These are phyloP conservation scores for Metarhizium humberi DNA, from an alignment of 2,329 filamentous ascomycete species.

Conservation along the genomic window DNA sequence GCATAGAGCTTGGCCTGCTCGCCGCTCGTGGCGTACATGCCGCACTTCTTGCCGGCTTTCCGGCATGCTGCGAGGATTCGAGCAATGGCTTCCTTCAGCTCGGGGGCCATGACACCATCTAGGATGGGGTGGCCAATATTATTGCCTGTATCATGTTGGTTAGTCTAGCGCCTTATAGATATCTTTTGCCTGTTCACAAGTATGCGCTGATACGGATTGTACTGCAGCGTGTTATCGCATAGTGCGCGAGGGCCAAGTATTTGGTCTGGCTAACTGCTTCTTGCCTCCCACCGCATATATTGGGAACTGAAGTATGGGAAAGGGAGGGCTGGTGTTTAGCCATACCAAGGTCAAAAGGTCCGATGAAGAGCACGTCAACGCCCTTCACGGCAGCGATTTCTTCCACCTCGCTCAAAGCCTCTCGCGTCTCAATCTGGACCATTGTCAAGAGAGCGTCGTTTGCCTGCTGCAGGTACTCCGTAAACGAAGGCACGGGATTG, in stretches of 20 bases:
- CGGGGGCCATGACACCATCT: constrained; percentile 46
- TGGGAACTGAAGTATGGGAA: too few relatives aligned
- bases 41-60: constrained; percentile 56
- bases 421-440: constrained; percentile 59
- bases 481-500: constrained; percentile 31
- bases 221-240: too few relatives aligned
- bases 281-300: too few relatives aligned
- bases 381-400: constrained; percentile 51
- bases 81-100: constrained; percentile 50
- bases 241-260: too few relatives aligned
- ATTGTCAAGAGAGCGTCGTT: constrained; percentile 49
- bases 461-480: constrained; percentile 39
- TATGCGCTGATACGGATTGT: too few relatives aligned
- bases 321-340: background rate
- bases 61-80: constrained; percentile 47
- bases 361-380: constrained; percentile 55
- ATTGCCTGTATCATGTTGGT: constrained; percentile 31
- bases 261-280: too few relatives aligned
- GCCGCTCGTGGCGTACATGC: constrained; percentile 48
- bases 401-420: constrained; percentile 51
- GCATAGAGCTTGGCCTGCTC: constrained; percentile 46
- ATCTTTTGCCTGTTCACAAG: too few relatives aligned
- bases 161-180: background rate
- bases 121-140: constrained; percentile 55
- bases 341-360: constrained; percentile 53